Conservation (phyloP, 2,329 filamentous ascomycete species). For the Clonostachys chloroleuca region DNA sequence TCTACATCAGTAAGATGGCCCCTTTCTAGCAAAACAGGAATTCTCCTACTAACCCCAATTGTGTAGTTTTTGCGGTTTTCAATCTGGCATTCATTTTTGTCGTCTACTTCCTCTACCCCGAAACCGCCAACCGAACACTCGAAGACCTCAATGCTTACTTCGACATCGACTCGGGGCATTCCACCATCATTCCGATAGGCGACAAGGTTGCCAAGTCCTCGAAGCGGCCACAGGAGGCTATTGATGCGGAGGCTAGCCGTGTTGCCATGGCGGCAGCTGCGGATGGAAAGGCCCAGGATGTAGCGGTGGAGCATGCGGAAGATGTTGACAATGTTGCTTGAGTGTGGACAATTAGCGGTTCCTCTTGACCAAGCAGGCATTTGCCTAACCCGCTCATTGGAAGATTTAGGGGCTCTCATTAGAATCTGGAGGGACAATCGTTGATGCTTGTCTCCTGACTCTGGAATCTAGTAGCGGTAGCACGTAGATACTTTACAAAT, state of each 20-base stretch:
- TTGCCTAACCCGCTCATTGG: too few species aligned
- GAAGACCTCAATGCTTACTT: slow-evolving; percentile 54
- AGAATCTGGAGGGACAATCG: too few species aligned
- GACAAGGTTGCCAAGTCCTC: slow-evolving; percentile 40
- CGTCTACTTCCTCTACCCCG: slow-evolving; percentile 37
- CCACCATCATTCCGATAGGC: slow-evolving; percentile 35
- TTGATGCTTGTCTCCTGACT: too few species aligned
- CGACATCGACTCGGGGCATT: slow-evolving; percentile 6
- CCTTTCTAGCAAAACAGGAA: too few species aligned
- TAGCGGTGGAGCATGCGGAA: background rate
- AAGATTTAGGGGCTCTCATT: too few species aligned
- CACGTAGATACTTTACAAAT: too few species aligned
- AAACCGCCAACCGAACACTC: slow-evolving; percentile 39
- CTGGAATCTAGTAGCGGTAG: too few species aligned
- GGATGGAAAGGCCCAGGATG: background rate
- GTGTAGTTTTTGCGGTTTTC: slow-evolving; percentile 31
- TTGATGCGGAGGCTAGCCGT: slow-evolving; percentile 20
- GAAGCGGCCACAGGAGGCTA: slow-evolving; percentile 39
- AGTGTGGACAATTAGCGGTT: background rate
- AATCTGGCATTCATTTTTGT: slow-evolving; percentile 32
- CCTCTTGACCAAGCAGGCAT: background rate
- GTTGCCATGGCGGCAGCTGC: background rate
- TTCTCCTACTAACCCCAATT: background rate
- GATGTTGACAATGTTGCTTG: slow-evolving; percentile 1
- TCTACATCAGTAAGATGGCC: slow-evolving; percentile 15